Conservation (phyloP, 306 rosid genomes). For the Notholithocarpus densiflorus region DNA sequence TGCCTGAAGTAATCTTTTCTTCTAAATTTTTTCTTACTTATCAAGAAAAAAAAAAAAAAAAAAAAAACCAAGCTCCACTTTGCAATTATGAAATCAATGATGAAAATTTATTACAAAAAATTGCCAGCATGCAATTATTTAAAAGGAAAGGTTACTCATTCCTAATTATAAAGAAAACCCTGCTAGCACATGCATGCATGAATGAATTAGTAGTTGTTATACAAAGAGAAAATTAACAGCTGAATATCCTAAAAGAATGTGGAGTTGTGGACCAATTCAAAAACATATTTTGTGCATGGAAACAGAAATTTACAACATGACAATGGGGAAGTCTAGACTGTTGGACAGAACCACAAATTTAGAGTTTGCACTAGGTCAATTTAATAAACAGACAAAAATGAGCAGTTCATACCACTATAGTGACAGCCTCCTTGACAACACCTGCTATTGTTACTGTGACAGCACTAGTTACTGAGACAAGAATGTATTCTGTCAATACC, state of each 20-base stretch:
- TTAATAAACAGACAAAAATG: conserved; percentile 4
- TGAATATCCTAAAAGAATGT: not conserved
- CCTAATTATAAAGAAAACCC: not conserved
- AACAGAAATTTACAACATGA: not conserved
- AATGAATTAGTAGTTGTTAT: not conserved
- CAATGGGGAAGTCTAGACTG: not conserved
- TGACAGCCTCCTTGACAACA: conserved; percentile 96
- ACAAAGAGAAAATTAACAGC: not conserved
- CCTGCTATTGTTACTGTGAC: conserved; percentile 97
- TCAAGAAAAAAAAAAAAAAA: too few species aligned
- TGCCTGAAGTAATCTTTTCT: too few species aligned
- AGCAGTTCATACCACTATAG: conserved; percentile 72
- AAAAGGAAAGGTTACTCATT: not conserved
- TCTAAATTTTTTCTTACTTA: too few species aligned
- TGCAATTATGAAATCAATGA: not conserved
- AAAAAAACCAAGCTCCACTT: too few species aligned
- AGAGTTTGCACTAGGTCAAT: not conserved
- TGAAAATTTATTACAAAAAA: not conserved
- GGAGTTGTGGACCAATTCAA: not conserved
- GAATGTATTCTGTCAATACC: conserved; percentile 88
- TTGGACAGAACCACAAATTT: not conserved
- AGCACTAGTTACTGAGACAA: conserved; percentile 94
- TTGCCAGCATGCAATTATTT: not conserved
- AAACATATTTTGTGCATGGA: not conserved
- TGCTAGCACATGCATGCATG: not conserved